Conservation (phyloP, 1,139 yeast genomes). For the Taphrina wiesneri region DNA sequence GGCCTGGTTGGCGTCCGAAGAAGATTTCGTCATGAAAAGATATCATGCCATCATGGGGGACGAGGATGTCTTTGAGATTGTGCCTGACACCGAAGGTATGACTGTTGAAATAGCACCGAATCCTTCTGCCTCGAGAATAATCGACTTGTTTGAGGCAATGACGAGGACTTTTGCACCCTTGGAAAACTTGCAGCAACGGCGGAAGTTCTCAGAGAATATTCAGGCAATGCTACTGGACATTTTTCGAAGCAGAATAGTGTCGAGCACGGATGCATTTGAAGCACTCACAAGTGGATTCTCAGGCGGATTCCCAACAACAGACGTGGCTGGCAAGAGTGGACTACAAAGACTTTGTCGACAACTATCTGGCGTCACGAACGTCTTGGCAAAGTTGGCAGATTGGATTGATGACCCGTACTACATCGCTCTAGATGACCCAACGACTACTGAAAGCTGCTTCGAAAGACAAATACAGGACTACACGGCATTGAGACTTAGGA, state of each 20-base stretch:
- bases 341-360: constrained; percentile 60
- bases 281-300: constrained; percentile 51
- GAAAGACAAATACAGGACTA: constrained; percentile 36
- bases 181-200: constrained; percentile 62
- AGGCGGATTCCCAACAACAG: constrained; percentile 48
- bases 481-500: constrained; percentile 47
- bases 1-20: constrained; percentile 71
- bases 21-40: constrained; percentile 57
- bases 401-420: constrained; percentile 71
- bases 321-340: constrained; percentile 51
- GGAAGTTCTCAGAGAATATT: constrained; percentile 67
- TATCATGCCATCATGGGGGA: constrained; percentile 60
- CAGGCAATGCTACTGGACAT: constrained; percentile 65
- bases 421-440: constrained; percentile 56
- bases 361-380: constrained; percentile 61
- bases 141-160: constrained; percentile 64
- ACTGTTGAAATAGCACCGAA: constrained; percentile 57
- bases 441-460: constrained; percentile 17
- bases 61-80: constrained; percentile 59
- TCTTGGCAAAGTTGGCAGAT: constrained; percentile 55
- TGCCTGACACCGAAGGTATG: constrained; percentile 49
- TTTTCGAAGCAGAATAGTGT: constrained; percentile 57
- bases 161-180: constrained; percentile 63
- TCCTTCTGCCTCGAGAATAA: constrained; percentile 62
- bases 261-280: constrained; percentile 53